These are phyloP conservation scores for Termitomyces sp. DNA, from an alignment of 768 basidiomycete genomes.

Conservation along the genomic window DNA sequence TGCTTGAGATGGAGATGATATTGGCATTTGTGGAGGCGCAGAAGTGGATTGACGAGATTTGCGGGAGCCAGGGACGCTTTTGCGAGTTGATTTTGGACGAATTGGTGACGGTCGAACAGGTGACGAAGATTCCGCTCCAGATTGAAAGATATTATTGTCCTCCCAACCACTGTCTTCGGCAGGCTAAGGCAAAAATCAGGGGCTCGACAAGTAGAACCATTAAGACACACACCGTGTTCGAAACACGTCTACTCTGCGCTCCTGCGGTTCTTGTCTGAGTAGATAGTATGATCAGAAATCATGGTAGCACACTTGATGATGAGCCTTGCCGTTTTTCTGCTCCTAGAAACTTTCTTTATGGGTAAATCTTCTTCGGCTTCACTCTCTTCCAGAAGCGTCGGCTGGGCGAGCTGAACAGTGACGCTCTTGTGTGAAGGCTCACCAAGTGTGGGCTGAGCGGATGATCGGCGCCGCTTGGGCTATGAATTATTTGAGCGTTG, in stretches of 20 bases:
- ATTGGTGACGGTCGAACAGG: constrained; percentile 59
- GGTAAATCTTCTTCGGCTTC: constrained; percentile 66
- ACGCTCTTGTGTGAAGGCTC: constrained; percentile 33
- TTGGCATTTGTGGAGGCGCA: constrained; percentile 52
- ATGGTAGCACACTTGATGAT: background rate
- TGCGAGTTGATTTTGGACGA: constrained; percentile 34
- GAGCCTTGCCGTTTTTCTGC: constrained; percentile 48
- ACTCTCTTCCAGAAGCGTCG: constrained; percentile 62
- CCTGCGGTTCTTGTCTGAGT: constrained; percentile 43
- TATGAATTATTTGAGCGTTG: constrained; percentile 20
- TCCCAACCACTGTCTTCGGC: constrained; percentile 83
- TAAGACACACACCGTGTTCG: constrained; percentile 32
- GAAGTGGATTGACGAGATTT: constrained; percentile 69
- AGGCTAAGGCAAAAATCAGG: constrained; percentile 6
- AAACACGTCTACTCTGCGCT: constrained; percentile 49
- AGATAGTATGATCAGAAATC: constrained; percentile 1
- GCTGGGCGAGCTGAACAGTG: constrained; percentile 34
- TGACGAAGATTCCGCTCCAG: constrained; percentile 84
- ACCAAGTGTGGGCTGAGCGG: constrained; percentile 67
- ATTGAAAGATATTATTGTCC: constrained; percentile 87
- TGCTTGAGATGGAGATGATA: constrained; percentile 34
- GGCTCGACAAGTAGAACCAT: background rate
- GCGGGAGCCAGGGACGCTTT: constrained; percentile 30
- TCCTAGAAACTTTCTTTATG: constrained; percentile 53
- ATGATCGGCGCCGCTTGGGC: constrained; percentile 78